A percentile compares a stretch with the other conserved stretches of the same genome.
phyloP scores from a whole-genome alignment of 306 rosid species.

The Ziziphus jujuba region DNA sequence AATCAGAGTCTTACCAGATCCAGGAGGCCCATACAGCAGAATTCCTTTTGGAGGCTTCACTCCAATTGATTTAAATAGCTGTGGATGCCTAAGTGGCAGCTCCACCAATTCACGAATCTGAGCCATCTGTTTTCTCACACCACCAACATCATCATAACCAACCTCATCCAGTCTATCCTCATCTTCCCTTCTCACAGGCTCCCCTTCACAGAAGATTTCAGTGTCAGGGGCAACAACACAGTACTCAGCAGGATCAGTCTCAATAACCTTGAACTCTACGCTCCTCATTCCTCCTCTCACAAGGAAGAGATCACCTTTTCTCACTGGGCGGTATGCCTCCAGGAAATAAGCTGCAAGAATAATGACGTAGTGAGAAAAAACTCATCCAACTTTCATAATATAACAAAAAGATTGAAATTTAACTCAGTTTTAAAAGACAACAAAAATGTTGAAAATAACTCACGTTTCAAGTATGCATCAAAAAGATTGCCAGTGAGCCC shows the following conservation, averaged over 20 bases:
- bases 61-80: conserved; percentile 87
- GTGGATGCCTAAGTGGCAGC: conserved; percentile 94
- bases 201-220: conserved; percentile 95
- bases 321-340: conserved; percentile 91
- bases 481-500: conserved; percentile 87
- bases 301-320: conserved; percentile 92
- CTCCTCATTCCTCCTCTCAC: conserved; percentile 99
- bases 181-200: conserved; percentile 88
- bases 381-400: too few relatives aligned
- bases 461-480: conserved; percentile 89
- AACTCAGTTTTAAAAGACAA: background rate
- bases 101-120: conserved; percentile 92
- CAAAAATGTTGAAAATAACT: conserved; percentile 24
- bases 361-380: conserved; percentile 1
- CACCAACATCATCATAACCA: conserved; percentile 98
- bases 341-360: conserved; percentile 78
- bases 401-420: background rate
- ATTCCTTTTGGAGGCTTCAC: conserved; percentile 99
- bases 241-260: conserved; percentile 88
- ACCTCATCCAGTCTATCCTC: conserved; percentile 94
- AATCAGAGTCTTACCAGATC: conserved; percentile 89
- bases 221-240: conserved; percentile 99
- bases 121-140: conserved; percentile 96
- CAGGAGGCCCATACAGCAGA: conserved; percentile 88
- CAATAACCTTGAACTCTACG: conserved; percentile 96